Conservation (phyloP, 768 basidiomycete species). For the Trametes sanguinea region DNA sequence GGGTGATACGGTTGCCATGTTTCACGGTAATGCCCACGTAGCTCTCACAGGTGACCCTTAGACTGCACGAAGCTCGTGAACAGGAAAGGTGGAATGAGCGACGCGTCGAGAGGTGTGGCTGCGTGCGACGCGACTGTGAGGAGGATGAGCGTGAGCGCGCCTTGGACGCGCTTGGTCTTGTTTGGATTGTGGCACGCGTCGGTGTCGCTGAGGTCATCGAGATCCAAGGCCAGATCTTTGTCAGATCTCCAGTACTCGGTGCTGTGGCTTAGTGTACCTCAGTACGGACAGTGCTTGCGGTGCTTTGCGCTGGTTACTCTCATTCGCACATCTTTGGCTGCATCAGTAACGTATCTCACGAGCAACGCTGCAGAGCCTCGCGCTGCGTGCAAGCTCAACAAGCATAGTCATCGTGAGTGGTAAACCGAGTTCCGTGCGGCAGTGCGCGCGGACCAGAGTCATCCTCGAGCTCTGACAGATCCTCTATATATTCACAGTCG, state of each 20-base stretch:
- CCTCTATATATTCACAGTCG: not conserved
- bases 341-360: too few relatives aligned
- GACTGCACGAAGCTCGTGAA: too few relatives aligned
- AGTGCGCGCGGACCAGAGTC: constrained; percentile 17
- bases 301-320: too few relatives aligned
- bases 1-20: constrained; percentile 16
- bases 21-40: not conserved
- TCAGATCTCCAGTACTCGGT: not conserved
- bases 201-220: constrained; percentile 9
- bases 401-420: constrained; percentile 11
- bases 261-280: not conserved
- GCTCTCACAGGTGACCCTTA: too few relatives aligned
- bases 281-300: too few relatives aligned
- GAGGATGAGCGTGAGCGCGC: not conserved
- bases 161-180: constrained; percentile 24
- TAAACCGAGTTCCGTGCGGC: constrained; percentile 15
- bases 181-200: constrained; percentile 16
- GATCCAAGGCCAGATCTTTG: constrained; percentile 9
- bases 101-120: constrained; percentile 19
- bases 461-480: constrained; percentile 4
- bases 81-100: not conserved
- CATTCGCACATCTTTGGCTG: too few relatives aligned
- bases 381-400: too few relatives aligned
- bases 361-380: too few relatives aligned
- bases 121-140: not conserved